Percentiles rank a stretch among this genome's conserved stretches.
Conservation (phyloP, 2,329 filamentous ascomycete genomes). For the Fusarium goolgardi region DNA sequence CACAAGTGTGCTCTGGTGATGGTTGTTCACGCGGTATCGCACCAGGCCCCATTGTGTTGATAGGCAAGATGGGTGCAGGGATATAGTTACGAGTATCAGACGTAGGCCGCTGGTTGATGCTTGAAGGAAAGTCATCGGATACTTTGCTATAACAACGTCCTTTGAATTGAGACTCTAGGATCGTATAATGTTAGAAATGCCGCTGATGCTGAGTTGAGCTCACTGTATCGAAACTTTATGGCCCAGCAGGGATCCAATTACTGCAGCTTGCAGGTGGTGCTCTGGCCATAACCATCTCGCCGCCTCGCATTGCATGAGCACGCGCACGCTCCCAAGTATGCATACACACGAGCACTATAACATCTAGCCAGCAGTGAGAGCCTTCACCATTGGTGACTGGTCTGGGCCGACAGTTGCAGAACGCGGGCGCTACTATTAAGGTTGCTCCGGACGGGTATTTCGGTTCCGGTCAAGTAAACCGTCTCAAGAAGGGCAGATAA, state of each 20-base stretch:
- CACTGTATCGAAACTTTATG: constrained; percentile 32
- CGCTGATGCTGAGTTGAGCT: constrained; percentile 15
- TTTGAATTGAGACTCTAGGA: constrained; percentile 4
- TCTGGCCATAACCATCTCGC: constrained; percentile 28
- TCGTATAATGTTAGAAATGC: constrained; percentile 23
- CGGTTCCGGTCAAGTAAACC: constrained; percentile 11
- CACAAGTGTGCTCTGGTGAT: constrained; percentile 25
- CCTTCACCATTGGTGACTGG: constrained; percentile 25
- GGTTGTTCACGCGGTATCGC: constrained; percentile 28
- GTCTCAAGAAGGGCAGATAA: constrained; percentile 1
- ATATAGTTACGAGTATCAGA: not conserved
- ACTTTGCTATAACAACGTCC: not conserved
- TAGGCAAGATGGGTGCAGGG: constrained; percentile 5
- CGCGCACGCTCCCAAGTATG: constrained; percentile 11
- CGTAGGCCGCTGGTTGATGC: not conserved
- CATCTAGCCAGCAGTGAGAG: constrained; percentile 16
- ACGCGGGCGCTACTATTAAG: constrained; percentile 33
- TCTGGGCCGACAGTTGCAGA: constrained; percentile 45
- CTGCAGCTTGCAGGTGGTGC: constrained; percentile 25
- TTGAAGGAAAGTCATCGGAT: constrained; percentile 6
- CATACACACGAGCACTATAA: constrained; percentile 8
- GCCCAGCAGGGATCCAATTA: constrained; percentile 29
- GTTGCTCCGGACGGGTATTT: constrained; percentile 20
- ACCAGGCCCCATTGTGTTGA: constrained; percentile 8
- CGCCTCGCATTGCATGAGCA: constrained; percentile 22